Percentiles rank a stretch among this genome's conserved stretches.
These are phyloP conservation scores for Yamadazyma oceani DNA, from an alignment of 1,139 yeast genomes.

Conservation along the genomic window DNA sequence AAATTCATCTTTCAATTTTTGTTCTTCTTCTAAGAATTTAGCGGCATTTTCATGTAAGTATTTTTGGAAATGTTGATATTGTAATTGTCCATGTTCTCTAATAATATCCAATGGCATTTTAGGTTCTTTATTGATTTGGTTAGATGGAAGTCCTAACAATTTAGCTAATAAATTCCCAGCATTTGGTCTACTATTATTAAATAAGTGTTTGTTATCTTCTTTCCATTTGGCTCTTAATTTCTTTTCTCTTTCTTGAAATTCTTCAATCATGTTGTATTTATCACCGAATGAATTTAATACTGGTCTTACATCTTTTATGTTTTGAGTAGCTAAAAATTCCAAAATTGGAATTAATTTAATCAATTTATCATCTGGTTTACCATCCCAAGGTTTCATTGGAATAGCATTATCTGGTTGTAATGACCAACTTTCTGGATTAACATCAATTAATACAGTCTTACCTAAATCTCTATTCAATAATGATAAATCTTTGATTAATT, in stretches of 20 bases:
- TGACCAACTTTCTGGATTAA: slow-evolving; percentile 68
- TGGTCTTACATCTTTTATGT: slow-evolving; percentile 87
- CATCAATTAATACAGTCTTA: slow-evolving; percentile 79
- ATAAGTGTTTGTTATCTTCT: slow-evolving; percentile 59
- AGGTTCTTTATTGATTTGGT: slow-evolving; percentile 53
- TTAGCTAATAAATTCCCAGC: slow-evolving; percentile 55
- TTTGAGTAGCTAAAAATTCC: slow-evolving; percentile 93
- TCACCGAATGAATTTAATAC: slow-evolving; percentile 69
- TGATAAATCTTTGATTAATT: slow-evolving; percentile 79
- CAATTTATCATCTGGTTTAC: slow-evolving; percentile 75
- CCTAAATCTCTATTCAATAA: slow-evolving; percentile 87
- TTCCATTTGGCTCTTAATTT: slow-evolving; percentile 67
- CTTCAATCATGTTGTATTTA: slow-evolving; percentile 64
- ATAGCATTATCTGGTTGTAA: slow-evolving; percentile 93
- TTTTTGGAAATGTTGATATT: slow-evolving; percentile 80
- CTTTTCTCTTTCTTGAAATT: slow-evolving; percentile 75
- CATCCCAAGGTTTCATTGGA: slow-evolving; percentile 82
- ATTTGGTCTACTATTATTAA: slow-evolving; percentile 38
- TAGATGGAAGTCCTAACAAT: slow-evolving; percentile 60
- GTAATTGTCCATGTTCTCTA: slow-evolving; percentile 91
- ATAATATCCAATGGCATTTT: slow-evolving; percentile 90
- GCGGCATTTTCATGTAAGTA: slow-evolving; percentile 87
- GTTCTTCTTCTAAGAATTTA: slow-evolving; percentile 77
- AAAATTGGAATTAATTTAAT: slow-evolving; percentile 84
- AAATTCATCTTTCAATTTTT: slow-evolving; percentile 75